These are phyloP conservation scores for Suillus ampliporus DNA, from an alignment of 768 basidiomycete species.

Conservation along the genomic window DNA sequence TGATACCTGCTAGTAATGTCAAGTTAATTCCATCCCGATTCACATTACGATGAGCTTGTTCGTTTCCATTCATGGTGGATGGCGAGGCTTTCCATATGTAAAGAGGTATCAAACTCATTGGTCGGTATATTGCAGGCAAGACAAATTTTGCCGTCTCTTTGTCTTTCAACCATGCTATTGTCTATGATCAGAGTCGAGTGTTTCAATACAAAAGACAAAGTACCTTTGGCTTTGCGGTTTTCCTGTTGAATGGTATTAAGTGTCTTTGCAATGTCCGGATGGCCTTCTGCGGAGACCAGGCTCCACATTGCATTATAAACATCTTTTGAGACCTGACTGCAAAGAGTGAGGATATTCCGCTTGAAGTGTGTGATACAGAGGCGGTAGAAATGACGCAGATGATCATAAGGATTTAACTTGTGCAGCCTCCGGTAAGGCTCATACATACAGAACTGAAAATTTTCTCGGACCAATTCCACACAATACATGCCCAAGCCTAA, in stretches of 20 bases:
- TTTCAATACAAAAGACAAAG: not conserved
- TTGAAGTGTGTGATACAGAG: constrained; percentile 32
- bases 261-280: constrained; percentile 20
- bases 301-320: constrained; percentile 29
- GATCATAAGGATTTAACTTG: constrained; percentile 29
- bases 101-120: constrained; percentile 33
- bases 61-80: constrained; percentile 28
- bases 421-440: not conserved
- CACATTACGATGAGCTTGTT: constrained; percentile 31
- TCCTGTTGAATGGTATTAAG: constrained; percentile 22
- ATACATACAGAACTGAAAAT: too few relatives aligned
- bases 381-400: constrained; percentile 27
- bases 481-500: constrained; percentile 24
- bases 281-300: constrained; percentile 25
- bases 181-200: not conserved
- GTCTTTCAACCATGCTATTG: constrained; percentile 36
- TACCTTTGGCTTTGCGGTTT: constrained; percentile 29
- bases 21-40: constrained; percentile 31
- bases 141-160: constrained; percentile 26
- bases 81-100: constrained; percentile 34
- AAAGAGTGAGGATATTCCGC: constrained; percentile 23
- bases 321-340: not conserved
- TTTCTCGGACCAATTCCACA: not conserved
- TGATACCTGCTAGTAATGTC: constrained; percentile 31
- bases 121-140: constrained; percentile 33